Evolutionary conservation across 805 yeast genomes (phyloP).

Genomic region (Huiozyma naganishii): DNA sequence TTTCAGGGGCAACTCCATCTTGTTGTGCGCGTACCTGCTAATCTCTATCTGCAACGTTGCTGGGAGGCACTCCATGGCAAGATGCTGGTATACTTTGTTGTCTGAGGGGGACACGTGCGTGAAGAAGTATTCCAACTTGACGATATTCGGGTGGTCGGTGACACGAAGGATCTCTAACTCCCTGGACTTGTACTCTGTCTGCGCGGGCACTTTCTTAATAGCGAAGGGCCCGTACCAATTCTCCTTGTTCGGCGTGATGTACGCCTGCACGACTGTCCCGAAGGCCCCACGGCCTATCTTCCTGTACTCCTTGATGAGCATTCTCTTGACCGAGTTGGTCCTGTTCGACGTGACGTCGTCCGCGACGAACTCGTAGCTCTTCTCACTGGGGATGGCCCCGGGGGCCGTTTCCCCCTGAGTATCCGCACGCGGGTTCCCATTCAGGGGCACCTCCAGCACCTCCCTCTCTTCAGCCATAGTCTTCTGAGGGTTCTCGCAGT

Average conservation of each 20-base stretch:
- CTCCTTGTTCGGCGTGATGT: conserved; percentile 32
- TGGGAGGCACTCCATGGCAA: conserved; percentile 84
- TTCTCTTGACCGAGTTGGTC: conserved; percentile 41
- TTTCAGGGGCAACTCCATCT: conserved; percentile 53
- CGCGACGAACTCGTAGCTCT: conserved; percentile 36
- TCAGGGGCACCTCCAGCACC: too few relatives aligned
- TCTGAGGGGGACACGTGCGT: conserved; percentile 56
- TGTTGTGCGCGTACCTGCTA: conserved; percentile 51
- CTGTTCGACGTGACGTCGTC: conserved; percentile 54
- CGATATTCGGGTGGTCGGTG: conserved; percentile 73
- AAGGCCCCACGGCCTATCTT: conserved; percentile 81
- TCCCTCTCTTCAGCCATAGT: background rate
- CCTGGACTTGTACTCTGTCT: conserved; percentile 74
- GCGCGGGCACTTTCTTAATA: conserved; percentile 76
- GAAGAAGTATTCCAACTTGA: conserved; percentile 56
- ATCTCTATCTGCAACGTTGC: conserved; percentile 69
- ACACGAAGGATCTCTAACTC: conserved; percentile 67
- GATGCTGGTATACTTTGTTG: conserved; percentile 60
- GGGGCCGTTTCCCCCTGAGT: background rate
- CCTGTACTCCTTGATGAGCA: conserved; percentile 62
- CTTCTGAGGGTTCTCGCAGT: background rate
- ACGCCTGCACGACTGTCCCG: conserved; percentile 75
- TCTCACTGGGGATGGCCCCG: background rate
- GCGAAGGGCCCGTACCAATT: conserved; percentile 74
- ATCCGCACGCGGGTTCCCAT: too few relatives aligned